Evolutionary conservation across 257 asterid genomes (phyloP).

Genomic region (Coffea canephora): DNA sequence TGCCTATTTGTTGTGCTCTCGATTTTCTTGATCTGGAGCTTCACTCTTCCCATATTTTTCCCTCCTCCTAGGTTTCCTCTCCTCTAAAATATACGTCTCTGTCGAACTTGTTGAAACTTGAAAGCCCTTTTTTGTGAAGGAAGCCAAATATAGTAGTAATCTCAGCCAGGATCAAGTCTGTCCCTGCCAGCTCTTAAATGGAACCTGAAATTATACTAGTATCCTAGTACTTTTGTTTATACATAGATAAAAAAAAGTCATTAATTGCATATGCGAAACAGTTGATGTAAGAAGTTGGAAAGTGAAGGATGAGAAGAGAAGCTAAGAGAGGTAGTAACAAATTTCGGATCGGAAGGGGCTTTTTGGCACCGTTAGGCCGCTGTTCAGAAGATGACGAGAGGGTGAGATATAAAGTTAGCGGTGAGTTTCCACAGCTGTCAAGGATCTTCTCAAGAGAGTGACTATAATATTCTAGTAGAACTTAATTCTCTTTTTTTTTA

Average conservation of each 20-base stretch:
- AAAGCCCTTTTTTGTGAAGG: constrained; percentile 20
- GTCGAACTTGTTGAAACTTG: background rate
- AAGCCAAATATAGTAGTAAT: constrained; percentile 39
- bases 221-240: background rate
- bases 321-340: constrained; percentile 12
- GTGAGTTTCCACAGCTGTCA: constrained; percentile 34
- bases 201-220: constrained; percentile 9
- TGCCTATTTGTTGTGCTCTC: constrained; percentile 96
- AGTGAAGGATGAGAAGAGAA: constrained; percentile 21
- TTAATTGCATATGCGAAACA: constrained; percentile 3
- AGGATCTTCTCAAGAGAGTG: background rate
- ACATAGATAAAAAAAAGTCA: constrained; percentile 8
- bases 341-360: constrained; percentile 17
- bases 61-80: constrained; percentile 9
- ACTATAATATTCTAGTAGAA: background rate
- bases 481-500: too few relatives aligned
- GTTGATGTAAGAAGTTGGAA: constrained; percentile 11
- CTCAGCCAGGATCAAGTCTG: constrained; percentile 9
- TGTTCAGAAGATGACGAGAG: constrained; percentile 50
- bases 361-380: constrained; percentile 62
- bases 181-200: constrained; percentile 8
- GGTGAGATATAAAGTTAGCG: constrained; percentile 43
- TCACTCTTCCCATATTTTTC: constrained; percentile 79
- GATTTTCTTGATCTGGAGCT: constrained; percentile 85
- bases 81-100: background rate